A percentile compares a stretch with the other conserved stretches of the same genome.
Evolutionary conservation across 768 basidiomycete species (phyloP).

Genomic region (Mrakia blollopis): DNA sequence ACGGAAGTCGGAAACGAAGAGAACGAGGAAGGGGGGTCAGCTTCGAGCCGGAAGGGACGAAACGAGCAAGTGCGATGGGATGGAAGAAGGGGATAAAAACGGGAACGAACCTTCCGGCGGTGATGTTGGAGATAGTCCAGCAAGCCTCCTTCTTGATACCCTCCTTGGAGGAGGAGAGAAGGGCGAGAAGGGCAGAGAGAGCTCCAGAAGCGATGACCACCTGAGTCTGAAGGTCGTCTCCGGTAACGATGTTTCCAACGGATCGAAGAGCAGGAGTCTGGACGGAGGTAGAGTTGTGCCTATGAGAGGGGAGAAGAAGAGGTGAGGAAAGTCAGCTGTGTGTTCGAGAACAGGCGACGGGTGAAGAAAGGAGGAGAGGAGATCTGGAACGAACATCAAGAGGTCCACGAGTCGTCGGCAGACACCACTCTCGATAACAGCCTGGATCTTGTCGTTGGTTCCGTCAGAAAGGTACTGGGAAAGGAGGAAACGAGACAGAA

Average conservation of each 20-base stretch:
- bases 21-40: background rate
- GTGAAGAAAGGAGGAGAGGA: background rate
- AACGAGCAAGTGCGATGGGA: background rate
- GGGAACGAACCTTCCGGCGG: slow-evolving; percentile 58
- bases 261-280: slow-evolving; percentile 98
- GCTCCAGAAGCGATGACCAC: slow-evolving; percentile 98
- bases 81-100: background rate
- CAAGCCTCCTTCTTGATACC: slow-evolving; percentile 99
- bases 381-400: slow-evolving; percentile 58
- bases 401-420: slow-evolving; percentile 95
- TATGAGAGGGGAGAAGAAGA: slow-evolving; percentile 23
- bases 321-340: background rate
- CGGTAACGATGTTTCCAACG: slow-evolving; percentile 98
- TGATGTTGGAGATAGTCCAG: slow-evolving; percentile 99
- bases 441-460: slow-evolving; percentile 98
- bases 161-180: slow-evolving; percentile 94
- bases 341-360: background rate
- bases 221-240: slow-evolving; percentile 98
- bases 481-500: background rate
- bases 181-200: slow-evolving; percentile 83
- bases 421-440: slow-evolving; percentile 96
- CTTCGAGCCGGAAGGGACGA: background rate
- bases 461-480: slow-evolving; percentile 84
- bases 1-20: background rate
- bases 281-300: slow-evolving; percentile 66